Percentiles rank a stretch among this genome's conserved stretches.
Evolutionary conservation across 257 asterid species (phyloP).

Genomic region (Solanum medicagineum): DNA sequence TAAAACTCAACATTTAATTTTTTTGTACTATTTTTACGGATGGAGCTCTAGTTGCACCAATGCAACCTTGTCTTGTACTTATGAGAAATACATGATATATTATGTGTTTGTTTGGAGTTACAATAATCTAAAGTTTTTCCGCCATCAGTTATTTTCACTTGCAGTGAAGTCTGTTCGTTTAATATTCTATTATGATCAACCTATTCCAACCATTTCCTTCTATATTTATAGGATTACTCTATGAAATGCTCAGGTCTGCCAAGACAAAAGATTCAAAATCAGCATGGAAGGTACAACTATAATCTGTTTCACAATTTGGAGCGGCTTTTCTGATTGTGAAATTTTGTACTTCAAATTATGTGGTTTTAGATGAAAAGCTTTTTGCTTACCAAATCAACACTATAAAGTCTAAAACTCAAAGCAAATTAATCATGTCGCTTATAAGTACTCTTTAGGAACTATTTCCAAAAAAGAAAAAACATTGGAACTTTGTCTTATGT

Average conservation of each 20-base stretch:
- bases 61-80: neutral
- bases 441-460: neutral
- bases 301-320: neutral
- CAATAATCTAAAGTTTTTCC: neutral
- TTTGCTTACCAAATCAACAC: neutral
- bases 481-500: neutral
- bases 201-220: slow-evolving; percentile 2
- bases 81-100: neutral
- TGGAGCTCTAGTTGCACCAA: neutral
- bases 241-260: slow-evolving; percentile 94
- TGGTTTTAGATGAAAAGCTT: neutral
- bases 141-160: neutral
- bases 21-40: neutral
- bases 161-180: neutral
- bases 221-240: slow-evolving; percentile 57
- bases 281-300: slow-evolving; percentile 73
- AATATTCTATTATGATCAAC: neutral
- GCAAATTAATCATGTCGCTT: neutral
- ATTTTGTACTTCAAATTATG: neutral
- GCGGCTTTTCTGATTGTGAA: neutral
- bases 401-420: neutral
- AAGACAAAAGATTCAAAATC: slow-evolving; percentile 86
- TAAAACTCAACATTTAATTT: neutral
- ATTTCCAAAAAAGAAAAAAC: neutral
- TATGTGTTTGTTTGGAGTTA: neutral